Base-by-base conservation (phyloP, 2,329 filamentous ascomycete species). In the Aspergillus sp. region DNA sequence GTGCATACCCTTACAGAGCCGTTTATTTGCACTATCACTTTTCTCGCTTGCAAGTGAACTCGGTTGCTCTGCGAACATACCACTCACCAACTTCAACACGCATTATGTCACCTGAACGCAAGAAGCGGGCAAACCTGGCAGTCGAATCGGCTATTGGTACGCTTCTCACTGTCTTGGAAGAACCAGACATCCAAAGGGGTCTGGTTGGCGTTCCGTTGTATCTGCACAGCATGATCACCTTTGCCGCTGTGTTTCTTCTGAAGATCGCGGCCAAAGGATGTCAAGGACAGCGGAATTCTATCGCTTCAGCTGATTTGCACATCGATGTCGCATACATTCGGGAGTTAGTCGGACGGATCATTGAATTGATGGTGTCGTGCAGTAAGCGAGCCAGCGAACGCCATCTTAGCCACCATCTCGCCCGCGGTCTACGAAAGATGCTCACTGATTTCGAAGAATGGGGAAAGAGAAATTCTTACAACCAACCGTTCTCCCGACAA, bases 1-100 rank as follows among this genome's bases (percentile, higher is more conserved):
- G 72, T 35, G 65, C 69, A 44, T 78, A 77, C 54, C 75, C 75
- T 17, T 69, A 72, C 46, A 76, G 76, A 58, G 74, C 73, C 20
- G 73, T 76, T 5, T 65, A 66, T 23, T 63, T 78, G 50, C 74
- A 78, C 54, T 76, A 75, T 50, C 66, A 77, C 56, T 78, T 77
- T 54, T 76, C 73, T 42, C 70, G 74, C 43, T 60, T 79, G 15
- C 73, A 77, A 42, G 61, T 78, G 7, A 72, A 75, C 41, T 76
- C 76, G 4, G 70, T 76, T 22, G 74, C 74, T 25, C 59, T 78
- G 20, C 69, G 74, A 25, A 73, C 73, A 7, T 70, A 75, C 45
- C 65, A 69, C 45, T 67, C 65, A 17, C 64, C 64, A 12, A 60
- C 58, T 9, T 65, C 67, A 12, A 59, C 64, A 5, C 61, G 64